Evolutionary conservation across 805 yeast genomes (phyloP), one percentile per base, ranked within the genome.

Genomic region (Saccharomycopsis babjevae): DNA sequence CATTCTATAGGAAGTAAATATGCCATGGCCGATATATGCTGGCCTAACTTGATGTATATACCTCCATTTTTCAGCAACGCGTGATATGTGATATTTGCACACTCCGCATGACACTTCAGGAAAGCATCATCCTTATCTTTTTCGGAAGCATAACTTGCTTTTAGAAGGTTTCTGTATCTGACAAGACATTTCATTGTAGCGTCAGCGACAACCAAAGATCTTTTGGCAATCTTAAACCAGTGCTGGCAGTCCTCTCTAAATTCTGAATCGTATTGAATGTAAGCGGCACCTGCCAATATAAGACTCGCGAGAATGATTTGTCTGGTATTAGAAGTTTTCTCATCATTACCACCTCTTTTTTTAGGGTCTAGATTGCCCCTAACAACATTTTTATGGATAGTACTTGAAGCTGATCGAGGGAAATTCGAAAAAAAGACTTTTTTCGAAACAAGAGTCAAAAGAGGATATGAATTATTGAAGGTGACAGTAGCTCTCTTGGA

Each of bases 1-100:
- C 99, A 94, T 73, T 94, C 97, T 4, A 75, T 76, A 0, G 99
- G 99, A 57, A 94, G 75, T 38, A 94, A 75, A 72, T 94, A 94
- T 0, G 97, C 89, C 81, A 94, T 79, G 0, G 98, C 98, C 50
- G 92, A 82, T 13, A 94, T 76, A 70, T 94, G 99, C 71, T 94
- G 99, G 13, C 99, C 99, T 54, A 94, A 75, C 72, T 94, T 94
- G 72, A 94, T 94, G 71, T 86, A 94, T 7, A 94, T 79, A 1
- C 99, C 99, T 18, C 97, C 97, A 69, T 94, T 94, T 36, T 76
- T 77, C 69, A 89, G 91, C 40, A 94, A 73, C 0, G 97, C 97
- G 52, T 75, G 73, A 60, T 89, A 76, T 0, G 99, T 89, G 59
- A 91, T 83, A 11, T 76, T 69, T 0, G 99, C 97, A 56, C 97